phyloP scores from a whole-genome alignment of 73 alveolate species.

The Blepharisma stoltei region DNA sequence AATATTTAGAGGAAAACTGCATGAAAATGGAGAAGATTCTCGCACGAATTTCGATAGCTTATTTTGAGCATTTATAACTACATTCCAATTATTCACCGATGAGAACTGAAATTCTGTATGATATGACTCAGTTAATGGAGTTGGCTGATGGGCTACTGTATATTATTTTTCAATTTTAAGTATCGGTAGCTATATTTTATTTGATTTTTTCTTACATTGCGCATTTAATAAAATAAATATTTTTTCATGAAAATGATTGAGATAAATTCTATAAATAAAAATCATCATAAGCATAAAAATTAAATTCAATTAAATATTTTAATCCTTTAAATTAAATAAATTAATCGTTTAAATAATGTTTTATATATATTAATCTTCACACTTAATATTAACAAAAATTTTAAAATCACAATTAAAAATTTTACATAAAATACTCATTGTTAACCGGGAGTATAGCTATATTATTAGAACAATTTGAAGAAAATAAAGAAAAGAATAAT shows the following conservation, averaged over 20 bases:
- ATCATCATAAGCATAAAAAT: no score
- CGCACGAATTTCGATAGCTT: constrained; percentile 50
- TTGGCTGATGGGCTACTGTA: constrained; percentile 62
- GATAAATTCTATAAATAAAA: no score
- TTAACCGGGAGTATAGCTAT: no score
- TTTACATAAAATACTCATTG: no score
- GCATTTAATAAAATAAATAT: no score
- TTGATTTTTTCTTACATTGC: constrained; percentile 92
- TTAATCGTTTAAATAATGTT: no score
- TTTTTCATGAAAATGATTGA: no score
- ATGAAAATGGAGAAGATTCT: constrained; percentile 43
- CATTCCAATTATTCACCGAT: constrained; percentile 51
- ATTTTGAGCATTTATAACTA: constrained; percentile 35
- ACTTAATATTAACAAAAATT: no score
- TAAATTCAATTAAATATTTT: no score
- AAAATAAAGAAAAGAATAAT: constrained; percentile 6
- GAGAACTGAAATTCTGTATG: constrained; percentile 63
- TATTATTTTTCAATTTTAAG: constrained; percentile 89
- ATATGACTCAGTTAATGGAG: constrained; percentile 25
- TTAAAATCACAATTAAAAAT: no score
- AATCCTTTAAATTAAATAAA: no score
- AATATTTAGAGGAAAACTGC: constrained; percentile 77
- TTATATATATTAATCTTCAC: no score
- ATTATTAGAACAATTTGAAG: constrained; percentile 81
- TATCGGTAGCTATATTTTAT: constrained; percentile 89